These are phyloP conservation scores for Alternaria burnsii DNA, from an alignment of 2,329 filamentous ascomycete genomes.

Conservation along the genomic window DNA sequence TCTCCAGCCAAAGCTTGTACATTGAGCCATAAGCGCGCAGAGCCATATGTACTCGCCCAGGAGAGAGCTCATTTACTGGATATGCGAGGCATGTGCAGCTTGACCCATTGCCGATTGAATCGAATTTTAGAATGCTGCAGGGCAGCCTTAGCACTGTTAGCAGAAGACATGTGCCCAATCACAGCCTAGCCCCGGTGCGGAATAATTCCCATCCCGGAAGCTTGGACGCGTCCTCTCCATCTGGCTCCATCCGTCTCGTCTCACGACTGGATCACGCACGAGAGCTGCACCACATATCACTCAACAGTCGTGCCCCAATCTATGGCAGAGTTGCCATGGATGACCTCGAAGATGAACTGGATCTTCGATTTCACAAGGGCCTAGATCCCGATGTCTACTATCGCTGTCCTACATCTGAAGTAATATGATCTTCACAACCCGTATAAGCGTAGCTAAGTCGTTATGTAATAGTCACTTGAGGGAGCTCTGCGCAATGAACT, in stretches of 20 bases:
- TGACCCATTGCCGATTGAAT: slow-evolving; percentile 7
- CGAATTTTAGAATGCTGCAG: slow-evolving; percentile 10
- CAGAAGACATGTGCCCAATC: slow-evolving; percentile 1
- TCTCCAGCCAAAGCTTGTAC: background rate
- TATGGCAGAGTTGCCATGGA: slow-evolving; percentile 30
- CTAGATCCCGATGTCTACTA: slow-evolving; percentile 46
- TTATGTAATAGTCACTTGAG: slow-evolving; percentile 33
- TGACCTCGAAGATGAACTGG: slow-evolving; percentile 43
- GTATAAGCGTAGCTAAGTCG: slow-evolving; percentile 23
- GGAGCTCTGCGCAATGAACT: slow-evolving; percentile 42
- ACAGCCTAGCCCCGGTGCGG: background rate
- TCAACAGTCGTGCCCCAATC: slow-evolving; percentile 1
- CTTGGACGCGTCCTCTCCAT: slow-evolving; percentile 3
- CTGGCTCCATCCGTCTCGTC: slow-evolving; percentile 3
- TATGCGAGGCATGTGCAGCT: slow-evolving; percentile 5
- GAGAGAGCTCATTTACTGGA: background rate
- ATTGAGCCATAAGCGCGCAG: background rate
- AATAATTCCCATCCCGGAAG: slow-evolving; percentile 3
- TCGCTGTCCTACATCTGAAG: slow-evolving; percentile 39
- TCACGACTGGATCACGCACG: slow-evolving; percentile 9
- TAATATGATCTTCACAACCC: slow-evolving; percentile 19
- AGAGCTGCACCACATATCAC: slow-evolving; percentile 12
- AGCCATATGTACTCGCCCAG: slow-evolving; percentile 1
- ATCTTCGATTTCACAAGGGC: slow-evolving; percentile 41
- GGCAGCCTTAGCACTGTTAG: slow-evolving; percentile 3